Evolutionary conservation across 2,329 filamentous ascomycete genomes (phyloP), one percentile per base, ranked within the genome.

Genomic region (Neopestalotiopsis sp.): DNA sequence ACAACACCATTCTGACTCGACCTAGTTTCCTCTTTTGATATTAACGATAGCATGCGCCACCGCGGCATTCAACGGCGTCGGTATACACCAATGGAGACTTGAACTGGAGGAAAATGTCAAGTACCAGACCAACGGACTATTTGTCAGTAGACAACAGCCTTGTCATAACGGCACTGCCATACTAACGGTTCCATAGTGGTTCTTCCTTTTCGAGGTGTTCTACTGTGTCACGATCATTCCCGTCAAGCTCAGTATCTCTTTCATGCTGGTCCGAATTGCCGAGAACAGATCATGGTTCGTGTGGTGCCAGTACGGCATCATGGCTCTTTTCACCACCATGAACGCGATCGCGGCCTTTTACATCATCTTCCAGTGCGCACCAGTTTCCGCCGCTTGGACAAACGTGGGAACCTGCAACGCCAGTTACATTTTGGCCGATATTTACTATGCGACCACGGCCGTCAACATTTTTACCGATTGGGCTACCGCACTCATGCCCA

Each of bases 121-220:
- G 7, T 72, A 73, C 45, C 34, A 61, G 20, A 63, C 68, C 42
- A 28, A 56, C 13, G 70, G 70, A 13, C 59, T 72, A 17, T 73
- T 73, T 49, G 68, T 71, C 56, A 24, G 70, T 65, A 42, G 24
- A 30, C 24, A 14, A 30, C 24, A 14, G 9, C n/a, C 12, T 28
- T 32, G 2, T 32, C 28, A 40, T 61, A 9, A 4, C 10, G 56
- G 45, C 45, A 14, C 6, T 42, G 6, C 38, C n/a, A 30, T 34
- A 49, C 28, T 42, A 57, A 59, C 24, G 45, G 40, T 10, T 64
- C 24, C 59, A 9, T 38, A 71, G 70, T 73, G 69, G 69, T 73
- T 73, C 65, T 73, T 73, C 58, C 45, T 73, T 14, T 72, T 73
- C 68, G 71, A 72, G 45, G 69, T 73, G n/a, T 71, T 71, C 56